A percentile compares a stretch with the other conserved stretches of the same genome.
Conservation (phyloP, 192 early-diverging fungal genomes). For the Coemansia sp. region DNA sequence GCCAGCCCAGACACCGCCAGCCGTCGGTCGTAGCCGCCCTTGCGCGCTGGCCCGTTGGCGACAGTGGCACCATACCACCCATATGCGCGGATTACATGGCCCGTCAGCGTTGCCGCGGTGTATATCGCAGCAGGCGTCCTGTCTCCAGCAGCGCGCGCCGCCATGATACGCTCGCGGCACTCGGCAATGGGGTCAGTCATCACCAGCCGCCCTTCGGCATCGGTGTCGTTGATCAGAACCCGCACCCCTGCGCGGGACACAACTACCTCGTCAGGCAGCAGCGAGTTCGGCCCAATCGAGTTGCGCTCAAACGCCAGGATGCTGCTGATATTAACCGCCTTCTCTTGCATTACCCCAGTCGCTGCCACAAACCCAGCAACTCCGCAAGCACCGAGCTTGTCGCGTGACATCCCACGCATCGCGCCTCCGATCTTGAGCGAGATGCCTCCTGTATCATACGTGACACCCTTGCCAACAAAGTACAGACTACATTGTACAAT, state of each 20-base stretch:
- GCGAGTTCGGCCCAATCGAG: conserved; percentile 74
- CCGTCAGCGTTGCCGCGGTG: conserved; percentile 86
- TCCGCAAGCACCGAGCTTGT: conserved; percentile 85
- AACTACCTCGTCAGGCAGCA: conserved; percentile 82
- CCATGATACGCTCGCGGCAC: conserved; percentile 71
- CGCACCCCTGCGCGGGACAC: conserved; percentile 73
- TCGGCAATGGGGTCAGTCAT: conserved; percentile 78
- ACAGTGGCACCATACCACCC: conserved; percentile 73
- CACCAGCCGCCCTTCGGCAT: conserved; percentile 89
- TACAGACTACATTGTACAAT: conserved; percentile 55
- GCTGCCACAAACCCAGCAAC: conserved; percentile 82
- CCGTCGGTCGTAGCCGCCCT: conserved; percentile 59
- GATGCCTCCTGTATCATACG: conserved; percentile 88
- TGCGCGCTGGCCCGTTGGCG: conserved; percentile 75
- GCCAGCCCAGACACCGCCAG: conserved; percentile 66
- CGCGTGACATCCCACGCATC: conserved; percentile 88
- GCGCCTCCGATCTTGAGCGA: conserved; percentile 78
- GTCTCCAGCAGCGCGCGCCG: conserved; percentile 55
- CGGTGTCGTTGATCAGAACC: conserved; percentile 81
- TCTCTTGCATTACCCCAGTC: conserved; percentile 62
- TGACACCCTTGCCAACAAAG: conserved; percentile 88
- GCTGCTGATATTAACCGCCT: conserved; percentile 67
- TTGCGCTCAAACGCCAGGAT: conserved; percentile 80
- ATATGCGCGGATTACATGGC: conserved; percentile 77
- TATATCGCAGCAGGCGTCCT: conserved; percentile 60